Base-by-base conservation (phyloP, 2,329 filamentous ascomycete genomes). In the Fusarium multiceps region DNA sequence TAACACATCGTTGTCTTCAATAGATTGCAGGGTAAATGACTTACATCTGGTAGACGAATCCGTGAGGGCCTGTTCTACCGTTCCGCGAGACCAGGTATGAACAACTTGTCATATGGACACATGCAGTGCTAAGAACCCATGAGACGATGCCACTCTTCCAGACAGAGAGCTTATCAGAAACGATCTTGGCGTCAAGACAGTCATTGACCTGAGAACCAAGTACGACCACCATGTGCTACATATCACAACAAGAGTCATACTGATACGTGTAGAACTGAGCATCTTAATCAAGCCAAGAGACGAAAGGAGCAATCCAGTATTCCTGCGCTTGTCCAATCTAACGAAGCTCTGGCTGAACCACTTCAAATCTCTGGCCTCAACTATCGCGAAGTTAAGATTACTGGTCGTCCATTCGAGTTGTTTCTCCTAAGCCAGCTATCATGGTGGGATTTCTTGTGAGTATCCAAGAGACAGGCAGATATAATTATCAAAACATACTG, bases 131-230 rank as follows among this genome's bases (percentile, higher is more conserved):
- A 25, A 75, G 12, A 46, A 12, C 11, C 50, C 12, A 23, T n/a
- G 62, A 85, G 93, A 97, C 75, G 89, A 93, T 78, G 92, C 93
- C 37, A 91, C 92, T 0, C 75, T 84, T 21, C 77, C 83, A 37
- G 94, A 97, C 79, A 87, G 87, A 59, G 77, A 82, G 34, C 81
- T 83, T 32, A 84, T 97, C 13, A 79, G 82, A 12, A 80, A 89
- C 10, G 84, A 88, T 32, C 85, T 90, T 71, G 84, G 87, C 23
- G 87, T 97, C 68, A 87, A 85, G 70, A 93, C 89, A 4, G 87
- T 97, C 42, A 86, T 97, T 63, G 94, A 97, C 81, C 82, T 97
- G 13, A 88, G 94, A 59, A 93, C 93, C 66, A 89, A 90, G 89
- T 93, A 84, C 63, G 79, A 56, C 37, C 25, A 27, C 20, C 12